Evolutionary conservation across 2,329 filamentous ascomycete genomes (phyloP).

Genomic region (Akanthomyces muscarius): DNA sequence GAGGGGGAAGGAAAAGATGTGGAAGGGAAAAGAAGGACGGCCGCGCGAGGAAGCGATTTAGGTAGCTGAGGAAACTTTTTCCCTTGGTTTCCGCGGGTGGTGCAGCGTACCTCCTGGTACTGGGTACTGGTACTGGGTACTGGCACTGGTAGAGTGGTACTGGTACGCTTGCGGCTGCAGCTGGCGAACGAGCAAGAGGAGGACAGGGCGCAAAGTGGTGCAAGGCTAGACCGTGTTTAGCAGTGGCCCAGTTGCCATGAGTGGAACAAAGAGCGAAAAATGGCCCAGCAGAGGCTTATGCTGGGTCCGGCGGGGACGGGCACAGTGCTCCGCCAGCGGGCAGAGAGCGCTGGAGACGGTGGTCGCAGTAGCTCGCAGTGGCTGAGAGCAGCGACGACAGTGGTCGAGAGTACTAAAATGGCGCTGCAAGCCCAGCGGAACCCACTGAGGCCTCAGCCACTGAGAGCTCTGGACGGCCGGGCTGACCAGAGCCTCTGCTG

Average conservation of each 20-base stretch:
- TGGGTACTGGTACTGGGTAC: not conserved
- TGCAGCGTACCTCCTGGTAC: not conserved
- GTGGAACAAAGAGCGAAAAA: conserved; percentile 1
- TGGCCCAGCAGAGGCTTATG: not conserved
- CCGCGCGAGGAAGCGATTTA: conserved; percentile 14
- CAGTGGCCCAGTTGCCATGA: not conserved
- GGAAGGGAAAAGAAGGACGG: conserved; percentile 20
- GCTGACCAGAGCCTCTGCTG: not conserved
- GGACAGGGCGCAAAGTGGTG: conserved; percentile 6
- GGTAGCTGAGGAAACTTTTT: conserved; percentile 30
- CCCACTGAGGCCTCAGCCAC: conserved; percentile 9
- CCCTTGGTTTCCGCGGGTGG: conserved; percentile 18
- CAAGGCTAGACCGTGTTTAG: conserved; percentile 3
- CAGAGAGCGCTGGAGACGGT: not conserved
- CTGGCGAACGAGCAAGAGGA: not conserved
- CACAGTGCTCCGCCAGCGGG: not conserved
- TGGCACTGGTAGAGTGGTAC: not conserved
- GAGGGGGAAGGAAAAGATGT: conserved; percentile 30
- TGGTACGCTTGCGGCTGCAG: not conserved
- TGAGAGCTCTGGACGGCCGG: not conserved
- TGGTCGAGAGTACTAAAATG: not conserved
- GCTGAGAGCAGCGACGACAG: not conserved
- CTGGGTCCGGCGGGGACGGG: not conserved
- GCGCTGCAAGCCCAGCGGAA: not conserved
- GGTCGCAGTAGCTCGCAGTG: not conserved